Evolutionary conservation across 1,284 basidiomycete species (phyloP).

Genomic region (Meira nashicola): DNA sequence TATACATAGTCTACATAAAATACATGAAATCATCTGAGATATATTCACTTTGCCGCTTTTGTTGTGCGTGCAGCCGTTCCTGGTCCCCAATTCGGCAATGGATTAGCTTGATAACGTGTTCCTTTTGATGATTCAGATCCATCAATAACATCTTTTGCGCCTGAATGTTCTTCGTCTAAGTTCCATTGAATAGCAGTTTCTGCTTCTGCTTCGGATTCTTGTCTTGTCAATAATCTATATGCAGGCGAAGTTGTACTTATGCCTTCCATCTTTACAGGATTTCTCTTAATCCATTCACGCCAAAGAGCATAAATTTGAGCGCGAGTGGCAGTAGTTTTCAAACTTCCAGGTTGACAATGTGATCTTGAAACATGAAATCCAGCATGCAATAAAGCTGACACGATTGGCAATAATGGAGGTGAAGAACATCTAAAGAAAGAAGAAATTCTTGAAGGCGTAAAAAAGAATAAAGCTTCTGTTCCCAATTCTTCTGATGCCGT

Average conservation of each 20-base stretch:
- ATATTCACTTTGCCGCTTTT: background rate
- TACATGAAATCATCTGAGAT: too few species aligned
- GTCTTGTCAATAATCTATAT: conserved; percentile 62
- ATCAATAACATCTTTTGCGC: conserved; percentile 22
- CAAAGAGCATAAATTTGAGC: conserved; percentile 74
- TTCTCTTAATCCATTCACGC: conserved; percentile 67
- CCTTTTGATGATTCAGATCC: conserved; percentile 17
- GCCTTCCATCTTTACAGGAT: conserved; percentile 65
- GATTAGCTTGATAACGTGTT: conserved; percentile 80
- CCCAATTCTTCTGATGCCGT: conserved; percentile 71
- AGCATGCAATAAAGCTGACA: conserved; percentile 77
- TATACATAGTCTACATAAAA: too few species aligned
- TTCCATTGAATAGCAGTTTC: conserved; percentile 12
- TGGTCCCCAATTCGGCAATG: conserved; percentile 86
- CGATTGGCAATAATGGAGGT: conserved; percentile 22
- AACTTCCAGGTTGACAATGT: conserved; percentile 77
- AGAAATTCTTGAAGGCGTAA: conserved; percentile 76
- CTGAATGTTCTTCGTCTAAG: conserved; percentile 22
- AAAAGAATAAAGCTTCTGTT: conserved; percentile 75
- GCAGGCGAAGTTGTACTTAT: conserved; percentile 61
- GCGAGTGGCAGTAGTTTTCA: conserved; percentile 81
- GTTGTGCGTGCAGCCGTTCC: conserved; percentile 43
- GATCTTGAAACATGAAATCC: conserved; percentile 81
- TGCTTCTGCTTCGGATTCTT: conserved; percentile 15
- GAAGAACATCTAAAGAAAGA: conserved; percentile 70